Base-by-base conservation (phyloP, 768 basidiomycete genomes). In the Lentinus tigrinus region DNA sequence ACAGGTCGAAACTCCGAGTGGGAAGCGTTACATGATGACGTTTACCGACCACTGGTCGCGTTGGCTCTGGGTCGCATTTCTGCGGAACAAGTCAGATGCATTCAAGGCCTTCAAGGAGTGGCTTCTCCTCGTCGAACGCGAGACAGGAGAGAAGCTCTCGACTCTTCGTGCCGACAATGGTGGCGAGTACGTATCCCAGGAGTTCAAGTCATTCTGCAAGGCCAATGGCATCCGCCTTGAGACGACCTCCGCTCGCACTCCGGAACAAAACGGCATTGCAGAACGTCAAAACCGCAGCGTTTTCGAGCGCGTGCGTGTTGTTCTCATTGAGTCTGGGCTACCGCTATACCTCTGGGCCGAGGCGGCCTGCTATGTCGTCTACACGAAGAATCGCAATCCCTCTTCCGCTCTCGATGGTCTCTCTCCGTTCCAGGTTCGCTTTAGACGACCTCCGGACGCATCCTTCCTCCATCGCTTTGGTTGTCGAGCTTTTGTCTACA, bases 231-330 rank as follows among this genome's bases (percentile, higher is more conserved):
- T 69, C 21, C 44, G 43, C 10, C 63, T 65, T 13, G 57, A 70
- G 42, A 63, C 54, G 9, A 64, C 62, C 4, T 63, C 62, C 4
- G 52, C 68, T 6, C 57, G 66, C 27, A 65, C 68, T 9, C 42
- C 67, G 13, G 52, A 39, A 11, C 65, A 64, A 19, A 67, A 67
- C 38, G 63, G 65, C 4, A 53, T 63, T 31, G 66, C 66, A 2
- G 70, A 73, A 52, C 61, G 69, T 23, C 54, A 59, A 16, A 68
- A 70, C 46, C 55, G 65, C 26, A 67, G 65, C 6, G 14, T 62
- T 10, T 27, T 61, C 17, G 63, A 67, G 36, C 52, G 58, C 37
- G 61, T 56, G 3, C 43, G 60, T 2, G 61, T 65, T 0, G 65
- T 72, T 61, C 52, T 68, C 3, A 34, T 43, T n/a, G 52, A 54